A percentile compares a stretch with the other conserved stretches of the same genome.
phyloP scores from a whole-genome alignment of 2,329 filamentous ascomycete species.

The Thelonectria olida region DNA sequence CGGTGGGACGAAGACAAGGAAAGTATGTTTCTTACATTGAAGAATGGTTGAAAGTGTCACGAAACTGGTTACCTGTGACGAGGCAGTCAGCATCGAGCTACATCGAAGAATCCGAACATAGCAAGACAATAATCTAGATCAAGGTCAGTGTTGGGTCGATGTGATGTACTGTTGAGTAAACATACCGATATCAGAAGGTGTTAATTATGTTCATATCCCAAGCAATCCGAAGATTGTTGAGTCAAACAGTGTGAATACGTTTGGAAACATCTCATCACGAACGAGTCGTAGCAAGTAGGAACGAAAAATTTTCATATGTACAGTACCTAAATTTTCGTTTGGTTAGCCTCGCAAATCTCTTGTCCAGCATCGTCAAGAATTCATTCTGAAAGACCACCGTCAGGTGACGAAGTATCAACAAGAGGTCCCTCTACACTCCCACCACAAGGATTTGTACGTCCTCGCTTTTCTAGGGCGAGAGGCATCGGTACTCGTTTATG shows the following conservation, averaged over 20 bases:
- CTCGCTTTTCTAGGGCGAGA: constrained; percentile 63
- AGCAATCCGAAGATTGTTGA: constrained; percentile 48
- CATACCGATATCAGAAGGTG: constrained; percentile 64
- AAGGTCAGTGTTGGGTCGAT: constrained; percentile 3
- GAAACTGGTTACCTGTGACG: constrained; percentile 15
- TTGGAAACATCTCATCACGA: constrained; percentile 58
- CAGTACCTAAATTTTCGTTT: constrained; percentile 46
- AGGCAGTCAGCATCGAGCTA: constrained; percentile 26
- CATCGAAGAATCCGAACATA: background rate
- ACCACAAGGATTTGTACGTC: constrained; percentile 70
- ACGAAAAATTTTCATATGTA: constrained; percentile 32
- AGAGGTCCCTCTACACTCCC: constrained; percentile 61
- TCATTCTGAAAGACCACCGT: constrained; percentile 51
- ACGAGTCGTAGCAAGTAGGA: constrained; percentile 28
- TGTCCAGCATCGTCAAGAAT: constrained; percentile 40
- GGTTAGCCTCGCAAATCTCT: constrained; percentile 44
- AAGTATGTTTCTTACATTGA: constrained; percentile 24
- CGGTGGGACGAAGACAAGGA: background rate
- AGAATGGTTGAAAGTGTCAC: background rate
- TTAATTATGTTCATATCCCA: constrained; percentile 62
- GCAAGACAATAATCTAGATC: constrained; percentile 18
- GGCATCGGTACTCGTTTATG: constrained; percentile 67
- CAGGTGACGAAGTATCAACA: constrained; percentile 75
- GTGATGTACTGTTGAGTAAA: background rate
- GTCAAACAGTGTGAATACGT: constrained; percentile 71